These are phyloP conservation scores for Allantophomopsis cytisporea DNA, from an alignment of 2,329 filamentous ascomycete genomes.

Conservation along the genomic window DNA sequence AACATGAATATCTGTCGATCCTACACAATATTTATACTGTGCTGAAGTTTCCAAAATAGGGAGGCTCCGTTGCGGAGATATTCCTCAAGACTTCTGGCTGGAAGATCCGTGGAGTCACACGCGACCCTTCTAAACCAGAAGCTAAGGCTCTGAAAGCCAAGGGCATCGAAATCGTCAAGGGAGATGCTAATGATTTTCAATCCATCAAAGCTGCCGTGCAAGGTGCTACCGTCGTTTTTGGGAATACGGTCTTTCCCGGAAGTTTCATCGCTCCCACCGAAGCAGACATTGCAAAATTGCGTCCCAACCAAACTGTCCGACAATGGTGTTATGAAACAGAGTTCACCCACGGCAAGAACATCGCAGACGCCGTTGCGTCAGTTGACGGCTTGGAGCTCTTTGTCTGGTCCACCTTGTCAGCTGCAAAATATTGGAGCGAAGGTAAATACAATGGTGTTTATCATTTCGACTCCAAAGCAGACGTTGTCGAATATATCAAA, in stretches of 20 bases:
- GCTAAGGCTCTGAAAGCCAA: conserved; percentile 23
- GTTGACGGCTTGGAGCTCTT: conserved; percentile 7
- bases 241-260: conserved; percentile 22
- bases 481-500: conserved; percentile 14
- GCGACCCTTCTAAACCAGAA: conserved; percentile 25
- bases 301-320: conserved; percentile 8
- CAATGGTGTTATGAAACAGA: conserved; percentile 12
- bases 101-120: conserved; percentile 31
- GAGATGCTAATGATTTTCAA: conserved; percentile 8
- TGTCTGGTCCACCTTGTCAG: conserved; percentile 9
- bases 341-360: conserved; percentile 16
- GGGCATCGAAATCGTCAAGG: conserved; percentile 27
- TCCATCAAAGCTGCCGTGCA: conserved; percentile 17
- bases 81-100: conserved; percentile 30
- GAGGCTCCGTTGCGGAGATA: conserved; percentile 28
- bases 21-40: neutral
- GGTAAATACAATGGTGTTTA: conserved; percentile 23
- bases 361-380: conserved; percentile 19
- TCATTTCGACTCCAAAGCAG: conserved; percentile 24
- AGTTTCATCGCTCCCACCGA: conserved; percentile 6
- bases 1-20: neutral
- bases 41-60: conserved; percentile 16
- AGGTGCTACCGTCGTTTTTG: conserved; percentile 23
- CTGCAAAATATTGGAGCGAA: conserved; percentile 17
- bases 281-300: conserved; percentile 4